These are phyloP conservation scores for Saccharomycopsis schoenii DNA, from an alignment of 805 yeast genomes.

Conservation along the genomic window DNA sequence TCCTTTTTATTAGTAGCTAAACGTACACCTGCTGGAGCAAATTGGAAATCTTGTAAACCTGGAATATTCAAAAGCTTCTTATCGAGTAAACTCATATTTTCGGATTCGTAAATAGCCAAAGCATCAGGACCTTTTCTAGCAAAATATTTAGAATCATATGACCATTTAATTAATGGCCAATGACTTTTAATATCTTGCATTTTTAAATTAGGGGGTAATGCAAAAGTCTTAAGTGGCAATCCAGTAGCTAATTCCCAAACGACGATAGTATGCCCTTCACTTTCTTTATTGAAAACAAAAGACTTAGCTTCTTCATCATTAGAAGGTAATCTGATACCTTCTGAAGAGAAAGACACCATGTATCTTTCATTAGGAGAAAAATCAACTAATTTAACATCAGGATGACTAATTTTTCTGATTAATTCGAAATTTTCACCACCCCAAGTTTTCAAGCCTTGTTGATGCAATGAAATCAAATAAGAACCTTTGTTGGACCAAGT, in stretches of 20 bases:
- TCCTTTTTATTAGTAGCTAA: conserved; percentile 45
- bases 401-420: conserved; percentile 73
- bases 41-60: conserved; percentile 84
- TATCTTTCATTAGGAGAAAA: conserved; percentile 89
- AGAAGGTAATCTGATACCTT: conserved; percentile 67
- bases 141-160: conserved; percentile 82
- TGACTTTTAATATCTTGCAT: conserved; percentile 41
- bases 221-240: conserved; percentile 80
- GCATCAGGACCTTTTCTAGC: conserved; percentile 94
- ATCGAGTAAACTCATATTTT: conserved; percentile 70
- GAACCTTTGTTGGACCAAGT: conserved; percentile 93
- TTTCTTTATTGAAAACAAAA: conserved; percentile 78
- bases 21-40: conserved; percentile 83
- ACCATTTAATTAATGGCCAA: conserved; percentile 98
- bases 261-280: conserved; percentile 87
- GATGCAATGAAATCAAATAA: conserved; percentile 76
- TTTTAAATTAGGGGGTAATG: conserved; percentile 68
- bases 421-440: conserved; percentile 78
- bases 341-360: conserved; percentile 82
- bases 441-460: conserved; percentile 93
- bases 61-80: conserved; percentile 76
- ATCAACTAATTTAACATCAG: conserved; percentile 80
- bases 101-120: conserved; percentile 78
- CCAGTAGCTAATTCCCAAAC: conserved; percentile 88
- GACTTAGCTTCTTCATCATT: conserved; percentile 51